Base-by-base conservation (phyloP, 306 rosid genomes). In the Pyrus pyrifolia region DNA sequence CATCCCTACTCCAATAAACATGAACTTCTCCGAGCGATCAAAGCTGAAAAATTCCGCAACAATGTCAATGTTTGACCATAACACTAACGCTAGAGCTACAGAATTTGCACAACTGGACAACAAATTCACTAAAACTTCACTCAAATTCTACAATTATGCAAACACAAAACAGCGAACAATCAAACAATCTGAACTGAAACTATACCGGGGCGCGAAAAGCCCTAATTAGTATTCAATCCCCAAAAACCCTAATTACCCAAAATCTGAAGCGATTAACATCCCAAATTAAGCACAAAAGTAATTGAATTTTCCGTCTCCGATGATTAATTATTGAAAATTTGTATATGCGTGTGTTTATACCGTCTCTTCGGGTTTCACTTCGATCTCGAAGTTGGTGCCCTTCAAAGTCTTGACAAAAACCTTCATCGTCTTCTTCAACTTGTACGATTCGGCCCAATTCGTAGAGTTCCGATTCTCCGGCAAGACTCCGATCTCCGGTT, bases 381-480 rank as follows among this genome's bases (percentile, higher is more conserved):
- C 83, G 87, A 91, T 78, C 78, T 80, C 87, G 62, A 89, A 91
- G 86, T 84, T 88, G 79, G 89, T 83, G 31, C 93, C 93, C 75
- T 91, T 91, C 35, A 89, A 85, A 30, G 96, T 91, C 86, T 89
- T 91, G 9, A 91, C 90, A 72, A 78, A 86, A 83, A 91, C 79
- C 96, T 91, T 91, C 96, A 91, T 91, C 76, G 76, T 73, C 29
- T 35, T 66, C 86, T 87, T 84, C 70, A 51, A 72, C 40, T 53
- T 69, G 79, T 17, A 64, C 52, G 63, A 63, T 35, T 67, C 57
- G 30, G 40, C 27, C 33, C 7, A 59, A 25, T n/a, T 30, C 58
- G 69, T 44, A 58, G 13, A 49, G 73, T 67, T 63, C 68, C 76
- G 71, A 80, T 33, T 51, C 63, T 51, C 77, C 76, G 75, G 75